Evolutionary conservation across 2,329 filamentous ascomycete species (phyloP).

Genomic region (Colletotrichum truncatum): DNA sequence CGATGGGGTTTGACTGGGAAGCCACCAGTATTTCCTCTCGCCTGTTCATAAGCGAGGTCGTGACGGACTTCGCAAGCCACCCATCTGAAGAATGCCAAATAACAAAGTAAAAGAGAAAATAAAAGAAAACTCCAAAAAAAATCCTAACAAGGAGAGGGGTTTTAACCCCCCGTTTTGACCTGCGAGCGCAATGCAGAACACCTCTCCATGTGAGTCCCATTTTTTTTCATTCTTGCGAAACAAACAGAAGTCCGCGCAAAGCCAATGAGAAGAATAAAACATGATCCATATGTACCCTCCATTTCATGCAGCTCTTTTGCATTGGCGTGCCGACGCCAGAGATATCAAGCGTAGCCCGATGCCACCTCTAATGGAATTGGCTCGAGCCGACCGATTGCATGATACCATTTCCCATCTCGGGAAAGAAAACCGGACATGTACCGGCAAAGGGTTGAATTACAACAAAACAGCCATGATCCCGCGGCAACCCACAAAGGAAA

Average conservation of each 20-base stretch:
- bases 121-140: conserved; percentile 28
- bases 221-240: conserved; percentile 36
- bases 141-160: conserved; percentile 7
- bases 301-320: neutral
- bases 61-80: conserved; percentile 9
- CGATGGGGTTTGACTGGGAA: neutral
- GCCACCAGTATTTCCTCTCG: neutral
- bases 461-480: neutral
- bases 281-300: conserved; percentile 33
- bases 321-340: neutral
- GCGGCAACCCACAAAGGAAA: neutral
- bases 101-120: conserved; percentile 27
- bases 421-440: neutral
- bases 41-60: too few relatives aligned
- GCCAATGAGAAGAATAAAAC: conserved; percentile 36
- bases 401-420: neutral
- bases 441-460: neutral
- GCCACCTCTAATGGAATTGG: neutral
- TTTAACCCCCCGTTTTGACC: conserved; percentile 42
- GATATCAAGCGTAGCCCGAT: neutral
- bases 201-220: conserved; percentile 40
- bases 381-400: neutral
- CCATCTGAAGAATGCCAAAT: conserved; percentile 4
- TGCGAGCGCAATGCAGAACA: conserved; percentile 49
- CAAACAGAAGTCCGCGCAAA: conserved; percentile 34